Conservation (phyloP, 2,329 filamentous ascomycete genomes). For the Sphaerulina vaccinii region DNA sequence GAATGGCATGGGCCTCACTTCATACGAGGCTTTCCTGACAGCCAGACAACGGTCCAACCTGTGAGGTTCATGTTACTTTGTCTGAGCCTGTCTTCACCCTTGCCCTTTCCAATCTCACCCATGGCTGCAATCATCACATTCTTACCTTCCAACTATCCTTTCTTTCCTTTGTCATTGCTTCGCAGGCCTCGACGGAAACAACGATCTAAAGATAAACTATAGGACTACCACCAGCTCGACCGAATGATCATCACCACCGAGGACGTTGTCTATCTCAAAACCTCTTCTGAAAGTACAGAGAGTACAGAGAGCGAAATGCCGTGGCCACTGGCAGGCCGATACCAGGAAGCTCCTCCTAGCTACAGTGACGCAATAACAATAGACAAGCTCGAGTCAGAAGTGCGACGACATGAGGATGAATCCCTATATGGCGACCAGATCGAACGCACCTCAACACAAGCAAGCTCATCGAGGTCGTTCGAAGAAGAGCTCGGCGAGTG, state of each 20-base stretch:
- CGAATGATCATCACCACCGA: slow-evolving; percentile 13
- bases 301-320: slow-evolving; percentile 15
- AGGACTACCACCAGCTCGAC: background rate
- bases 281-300: slow-evolving; percentile 15
- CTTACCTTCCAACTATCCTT: slow-evolving; percentile 5
- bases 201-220: background rate
- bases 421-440: slow-evolving; percentile 17
- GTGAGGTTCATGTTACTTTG: slow-evolving; percentile 7
- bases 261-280: slow-evolving; percentile 15
- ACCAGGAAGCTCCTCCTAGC: slow-evolving; percentile 12
- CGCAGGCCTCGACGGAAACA: background rate
- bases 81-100: slow-evolving; percentile 2
- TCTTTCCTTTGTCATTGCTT: background rate
- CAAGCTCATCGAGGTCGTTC: background rate
- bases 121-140: slow-evolving; percentile 12
- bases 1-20: slow-evolving; percentile 6
- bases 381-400: slow-evolving; percentile 9
- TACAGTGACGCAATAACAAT: slow-evolving; percentile 18
- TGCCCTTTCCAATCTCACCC: slow-evolving; percentile 4
- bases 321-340: no score
- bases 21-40: background rate
- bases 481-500: background rate
- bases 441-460: slow-evolving; percentile 2
- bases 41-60: slow-evolving; percentile 1
- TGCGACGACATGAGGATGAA: slow-evolving; percentile 10